Percentiles rank a stretch among this genome's conserved stretches.
Evolutionary conservation across 257 asterid genomes (phyloP).

Genomic region (Nicotiana paniculata): DNA sequence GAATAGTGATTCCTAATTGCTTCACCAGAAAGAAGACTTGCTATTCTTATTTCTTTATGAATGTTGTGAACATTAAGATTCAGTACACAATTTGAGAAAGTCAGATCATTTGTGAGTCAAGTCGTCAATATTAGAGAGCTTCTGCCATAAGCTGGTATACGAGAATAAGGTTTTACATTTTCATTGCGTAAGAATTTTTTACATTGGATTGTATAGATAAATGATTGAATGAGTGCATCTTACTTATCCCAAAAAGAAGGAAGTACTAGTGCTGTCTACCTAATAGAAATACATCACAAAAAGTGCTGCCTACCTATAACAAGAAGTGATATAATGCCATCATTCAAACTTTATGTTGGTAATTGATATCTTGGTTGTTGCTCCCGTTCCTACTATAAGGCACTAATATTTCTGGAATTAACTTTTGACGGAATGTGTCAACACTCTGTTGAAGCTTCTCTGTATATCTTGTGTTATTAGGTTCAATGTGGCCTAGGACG

Average conservation of each 20-base stretch:
- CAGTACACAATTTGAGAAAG: no score
- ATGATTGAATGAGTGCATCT: not conserved
- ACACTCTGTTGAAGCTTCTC: not conserved
- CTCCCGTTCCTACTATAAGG: not conserved
- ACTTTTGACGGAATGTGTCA: not conserved
- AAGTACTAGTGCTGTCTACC: not conserved
- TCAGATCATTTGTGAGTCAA: no score
- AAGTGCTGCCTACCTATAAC: no score
- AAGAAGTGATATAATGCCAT: not conserved
- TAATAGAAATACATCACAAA: not conserved
- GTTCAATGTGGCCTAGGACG: slow-evolving; percentile 97
- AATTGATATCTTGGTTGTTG: not conserved
- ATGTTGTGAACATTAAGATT: no score
- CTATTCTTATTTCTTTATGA: not conserved
- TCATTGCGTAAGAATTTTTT: not conserved
- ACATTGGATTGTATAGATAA: not conserved
- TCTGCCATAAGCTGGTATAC: not conserved
- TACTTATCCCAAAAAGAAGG: not conserved
- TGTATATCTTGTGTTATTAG: slow-evolving; percentile 23
- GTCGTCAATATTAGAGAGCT: no score
- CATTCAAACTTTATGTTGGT: not conserved
- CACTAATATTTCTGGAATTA: no score
- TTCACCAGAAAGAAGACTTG: not conserved
- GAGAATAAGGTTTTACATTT: not conserved
- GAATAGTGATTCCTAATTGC: no score